A percentile compares a stretch with the other conserved stretches of the same genome.
Conservation (phyloP, 495 filamentous ascomycete genomes). For the Talaromyces thailandensis region DNA sequence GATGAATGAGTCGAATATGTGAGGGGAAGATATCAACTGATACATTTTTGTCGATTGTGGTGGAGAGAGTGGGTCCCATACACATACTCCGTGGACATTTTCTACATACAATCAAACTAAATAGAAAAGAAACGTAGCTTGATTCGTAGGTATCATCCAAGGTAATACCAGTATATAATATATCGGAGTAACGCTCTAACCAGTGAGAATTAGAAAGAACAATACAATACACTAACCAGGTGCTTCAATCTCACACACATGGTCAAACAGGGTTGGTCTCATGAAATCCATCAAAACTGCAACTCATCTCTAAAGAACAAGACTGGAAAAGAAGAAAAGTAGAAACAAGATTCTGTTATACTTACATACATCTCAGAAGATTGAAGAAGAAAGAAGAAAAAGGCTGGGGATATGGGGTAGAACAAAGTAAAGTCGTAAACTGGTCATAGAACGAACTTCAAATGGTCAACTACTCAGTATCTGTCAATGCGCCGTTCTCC, state of each 20-base stretch:
- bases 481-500: slow-evolving; percentile 21
- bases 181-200: neutral
- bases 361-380: slow-evolving; percentile 1
- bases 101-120: neutral
- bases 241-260: neutral
- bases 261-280: neutral
- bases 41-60: neutral
- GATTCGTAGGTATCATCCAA: neutral
- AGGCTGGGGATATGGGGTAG: neutral
- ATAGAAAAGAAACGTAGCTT: neutral
- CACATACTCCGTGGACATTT: neutral
- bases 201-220: neutral
- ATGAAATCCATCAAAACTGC: neutral
- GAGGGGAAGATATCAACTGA: neutral
- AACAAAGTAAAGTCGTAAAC: slow-evolving; percentile 3
- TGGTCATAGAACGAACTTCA: slow-evolving; percentile 1
- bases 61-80: neutral
- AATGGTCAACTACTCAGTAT: slow-evolving; percentile 8
- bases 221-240: neutral
- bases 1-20: neutral
- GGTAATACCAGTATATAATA: neutral
- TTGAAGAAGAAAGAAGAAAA: neutral
- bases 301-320: neutral
- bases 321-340: neutral
- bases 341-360: neutral